Base-by-base conservation (phyloP, 495 filamentous ascomycete species). In the Tuber melanosporum region DNA sequence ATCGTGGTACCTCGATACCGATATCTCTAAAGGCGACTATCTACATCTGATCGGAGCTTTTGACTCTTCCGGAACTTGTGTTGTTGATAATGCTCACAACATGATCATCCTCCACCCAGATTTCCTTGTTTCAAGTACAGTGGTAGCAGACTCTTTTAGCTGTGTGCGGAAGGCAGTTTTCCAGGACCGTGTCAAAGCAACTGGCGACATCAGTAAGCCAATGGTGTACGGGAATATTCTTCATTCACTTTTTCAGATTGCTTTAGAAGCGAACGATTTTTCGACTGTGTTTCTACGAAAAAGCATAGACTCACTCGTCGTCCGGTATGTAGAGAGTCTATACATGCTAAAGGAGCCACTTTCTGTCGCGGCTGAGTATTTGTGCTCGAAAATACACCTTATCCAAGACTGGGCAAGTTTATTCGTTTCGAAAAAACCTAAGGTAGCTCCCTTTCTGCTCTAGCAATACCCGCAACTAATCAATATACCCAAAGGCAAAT, bases 71-170 rank as follows among this genome's bases (percentile, higher is more conserved):
- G 91, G 92, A 9, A 91, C 90, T 83, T 88, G 93, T 77, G 87
- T 97, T 73, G 85, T 91, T 75, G 91, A 94, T 83, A 93, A 97
- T 83, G 84, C 86, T 41, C 86, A 91, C 73, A 92, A 97, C 80
- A 92, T 97, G 86, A 85, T 99, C 52, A 95, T 99, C 79, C 87
- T 99, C 19, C 94, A 99, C 83, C 95, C 95, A 3, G 95, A 99
- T 84, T 94, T 97, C 85, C 89, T 99, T 39, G 91, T 99, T 73
- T 98, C 95, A 17, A 91, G 95, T 3, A 97, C 94, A 12, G 92
- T 95, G 14, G 91, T 99, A 46, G 95, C 92, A 49, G 95, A 99
- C 83, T 96, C 95, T 0, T 94, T 97, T 82, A 90, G 89, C 62
- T 99, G 95, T 82, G 90, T 90, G 77, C 90, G 95, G 19, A 91